Evolutionary conservation across 306 rosid species (phyloP).

Genomic region (Pueraria montana): DNA sequence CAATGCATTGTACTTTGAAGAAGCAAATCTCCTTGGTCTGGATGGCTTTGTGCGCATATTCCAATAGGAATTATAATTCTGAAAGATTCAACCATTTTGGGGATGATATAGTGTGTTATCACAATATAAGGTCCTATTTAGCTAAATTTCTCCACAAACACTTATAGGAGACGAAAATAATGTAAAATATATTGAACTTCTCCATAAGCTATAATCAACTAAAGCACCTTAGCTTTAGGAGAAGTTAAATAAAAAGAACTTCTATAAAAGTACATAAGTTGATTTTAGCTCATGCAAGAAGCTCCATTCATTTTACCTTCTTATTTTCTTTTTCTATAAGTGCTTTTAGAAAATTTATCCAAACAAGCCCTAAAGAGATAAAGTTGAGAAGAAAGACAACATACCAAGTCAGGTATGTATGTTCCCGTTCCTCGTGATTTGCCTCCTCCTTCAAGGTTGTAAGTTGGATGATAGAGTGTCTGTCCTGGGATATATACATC

Average conservation of each 20-base stretch:
- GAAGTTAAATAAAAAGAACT: not conserved
- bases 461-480: constrained; percentile 42
- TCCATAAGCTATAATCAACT: not conserved
- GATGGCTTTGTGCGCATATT: constrained; percentile 30
- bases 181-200: not conserved
- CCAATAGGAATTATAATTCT: constrained; percentile 51
- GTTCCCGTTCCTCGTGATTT: constrained; percentile 81
- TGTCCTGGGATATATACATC: constrained; percentile 44
- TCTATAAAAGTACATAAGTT: not conserved
- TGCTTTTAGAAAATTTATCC: not conserved
- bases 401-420: constrained; percentile 76
- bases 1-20: not conserved
- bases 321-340: not conserved
- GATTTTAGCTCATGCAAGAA: not conserved
- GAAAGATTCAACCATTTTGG: constrained; percentile 45
- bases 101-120: constrained; percentile 40
- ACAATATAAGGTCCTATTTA: not conserved
- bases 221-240: not conserved
- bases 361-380: constrained; percentile 2
- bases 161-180: not conserved
- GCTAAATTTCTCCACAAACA: not conserved
- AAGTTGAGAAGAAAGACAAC: constrained; percentile 19
- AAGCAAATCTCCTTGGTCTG: constrained; percentile 43
- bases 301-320: not conserved
- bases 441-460: constrained; percentile 38